Evolutionary conservation across 352 stramenopile species (phyloP).

Genomic region (Pythium rhizo-oryzae): DNA sequence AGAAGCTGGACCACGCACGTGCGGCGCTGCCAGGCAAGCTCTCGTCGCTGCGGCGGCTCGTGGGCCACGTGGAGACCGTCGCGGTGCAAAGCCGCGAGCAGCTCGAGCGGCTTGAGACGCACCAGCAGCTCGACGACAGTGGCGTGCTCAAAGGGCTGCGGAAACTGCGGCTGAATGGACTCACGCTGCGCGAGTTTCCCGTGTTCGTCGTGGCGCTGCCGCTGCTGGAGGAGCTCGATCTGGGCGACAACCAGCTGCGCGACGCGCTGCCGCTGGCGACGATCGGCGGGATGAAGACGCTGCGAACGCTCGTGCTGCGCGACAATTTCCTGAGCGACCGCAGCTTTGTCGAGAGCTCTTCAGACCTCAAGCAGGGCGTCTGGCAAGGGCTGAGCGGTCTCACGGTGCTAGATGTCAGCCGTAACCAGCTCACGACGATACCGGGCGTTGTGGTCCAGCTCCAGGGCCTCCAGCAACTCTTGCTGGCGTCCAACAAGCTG

Average conservation of each 20-base stretch:
- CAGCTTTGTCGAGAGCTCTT: neutral
- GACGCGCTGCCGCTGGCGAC: slow-evolving; percentile 21
- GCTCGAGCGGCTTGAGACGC: neutral
- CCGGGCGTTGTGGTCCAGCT: slow-evolving; percentile 13
- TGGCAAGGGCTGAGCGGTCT: slow-evolving; percentile 2
- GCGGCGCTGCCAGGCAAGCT: slow-evolving; percentile 13
- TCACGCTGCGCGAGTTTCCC: slow-evolving; percentile 33
- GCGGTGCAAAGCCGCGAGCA: neutral
- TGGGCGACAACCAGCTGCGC: slow-evolving; percentile 38
- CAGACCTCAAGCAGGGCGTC: neutral
- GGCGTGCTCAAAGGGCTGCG: neutral
- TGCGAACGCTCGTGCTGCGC: slow-evolving; percentile 40
- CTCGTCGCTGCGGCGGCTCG: slow-evolving; percentile 3
- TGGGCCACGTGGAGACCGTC: slow-evolving; percentile 9
- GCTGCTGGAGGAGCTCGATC: slow-evolving; percentile 36
- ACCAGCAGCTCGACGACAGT: slow-evolving; percentile 11
- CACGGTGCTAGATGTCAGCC: slow-evolving; percentile 39
- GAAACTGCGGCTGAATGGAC: slow-evolving; percentile 20
- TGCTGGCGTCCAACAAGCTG: slow-evolving; percentile 25
- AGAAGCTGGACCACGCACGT: slow-evolving; percentile 42
- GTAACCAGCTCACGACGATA: slow-evolving; percentile 26
- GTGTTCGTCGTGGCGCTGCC: slow-evolving; percentile 22
- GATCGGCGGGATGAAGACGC: slow-evolving; percentile 18
- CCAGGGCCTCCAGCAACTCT: slow-evolving; percentile 17
- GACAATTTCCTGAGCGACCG: slow-evolving; percentile 39